phyloP scores from a whole-genome alignment of 805 yeast species.

The Kurtzmaniella cleridarum region DNA sequence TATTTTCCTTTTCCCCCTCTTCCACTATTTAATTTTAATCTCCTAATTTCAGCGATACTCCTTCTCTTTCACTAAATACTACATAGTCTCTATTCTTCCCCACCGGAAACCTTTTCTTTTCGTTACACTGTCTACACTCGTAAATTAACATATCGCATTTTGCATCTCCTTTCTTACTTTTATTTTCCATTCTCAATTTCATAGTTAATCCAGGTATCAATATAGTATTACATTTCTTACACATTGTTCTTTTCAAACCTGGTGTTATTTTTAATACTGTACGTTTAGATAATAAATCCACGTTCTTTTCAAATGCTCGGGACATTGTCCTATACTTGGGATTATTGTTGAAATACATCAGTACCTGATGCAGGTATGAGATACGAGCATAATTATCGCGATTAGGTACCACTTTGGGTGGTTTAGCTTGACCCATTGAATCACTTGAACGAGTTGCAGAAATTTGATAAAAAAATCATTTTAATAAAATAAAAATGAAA shows the following conservation, averaged over 20 bases:
- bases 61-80: constrained; percentile 41
- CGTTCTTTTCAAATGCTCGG: constrained; percentile 47
- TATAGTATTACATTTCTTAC: constrained; percentile 59
- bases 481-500: background rate
- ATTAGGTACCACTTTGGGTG: constrained; percentile 41
- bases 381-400: constrained; percentile 57
- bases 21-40: no score
- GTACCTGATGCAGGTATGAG: constrained; percentile 54
- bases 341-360: constrained; percentile 32
- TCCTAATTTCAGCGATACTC: constrained; percentile 7
- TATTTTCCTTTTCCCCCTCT: no score
- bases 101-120: constrained; percentile 52
- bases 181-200: constrained; percentile 35
- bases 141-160: constrained; percentile 45
- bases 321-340: constrained; percentile 40
- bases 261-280: constrained; percentile 64
- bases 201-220: constrained; percentile 46
- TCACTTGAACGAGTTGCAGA: background rate
- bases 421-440: constrained; percentile 8
- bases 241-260: constrained; percentile 56
- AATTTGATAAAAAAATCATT: no score
- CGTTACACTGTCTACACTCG: constrained; percentile 49
- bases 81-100: constrained; percentile 49
- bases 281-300: constrained; percentile 61
- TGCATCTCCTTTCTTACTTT: constrained; percentile 23